phyloP scores from a whole-genome alignment of 1,284 basidiomycete genomes.

The Sparassis latifolia region DNA sequence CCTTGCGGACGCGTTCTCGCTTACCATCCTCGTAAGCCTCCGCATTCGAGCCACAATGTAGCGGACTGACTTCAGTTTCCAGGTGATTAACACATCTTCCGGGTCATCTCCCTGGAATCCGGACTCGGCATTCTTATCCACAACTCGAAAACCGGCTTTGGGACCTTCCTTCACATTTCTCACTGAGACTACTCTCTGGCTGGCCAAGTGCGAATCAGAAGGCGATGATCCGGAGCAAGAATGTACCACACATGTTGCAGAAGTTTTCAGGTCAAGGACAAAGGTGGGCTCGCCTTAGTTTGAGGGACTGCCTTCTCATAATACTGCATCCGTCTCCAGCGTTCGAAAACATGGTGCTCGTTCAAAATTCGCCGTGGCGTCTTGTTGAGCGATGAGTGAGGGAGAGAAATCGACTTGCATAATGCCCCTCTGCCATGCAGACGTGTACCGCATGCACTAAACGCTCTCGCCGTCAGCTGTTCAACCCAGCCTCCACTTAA shows the following conservation, averaged over 20 bases:
- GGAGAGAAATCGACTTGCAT: no score
- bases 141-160: constrained; percentile 57
- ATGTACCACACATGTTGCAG: constrained; percentile 16
- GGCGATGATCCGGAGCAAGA: constrained; percentile 3
- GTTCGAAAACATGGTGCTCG: constrained; percentile 29
- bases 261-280: constrained; percentile 34
- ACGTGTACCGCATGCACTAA: no score
- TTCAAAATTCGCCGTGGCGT: constrained; percentile 21
- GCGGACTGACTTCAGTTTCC: neutral
- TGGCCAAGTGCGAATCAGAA: constrained; percentile 26
- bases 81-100: constrained; percentile 45
- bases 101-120: constrained; percentile 28
- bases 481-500: no score
- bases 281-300: constrained; percentile 30
- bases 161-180: constrained; percentile 70
- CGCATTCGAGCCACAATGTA: constrained; percentile 18
- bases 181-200: constrained; percentile 68
- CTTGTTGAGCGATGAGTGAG: neutral
- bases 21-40: constrained; percentile 46
- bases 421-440: no score
- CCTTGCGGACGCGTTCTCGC: constrained; percentile 37
- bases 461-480: no score
- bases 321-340: constrained; percentile 20
- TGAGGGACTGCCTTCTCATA: neutral
- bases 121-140: constrained; percentile 31